These are phyloP conservation scores for Ophiostoma ips DNA, from an alignment of 2,329 filamentous ascomycete species.

Conservation along the genomic window DNA sequence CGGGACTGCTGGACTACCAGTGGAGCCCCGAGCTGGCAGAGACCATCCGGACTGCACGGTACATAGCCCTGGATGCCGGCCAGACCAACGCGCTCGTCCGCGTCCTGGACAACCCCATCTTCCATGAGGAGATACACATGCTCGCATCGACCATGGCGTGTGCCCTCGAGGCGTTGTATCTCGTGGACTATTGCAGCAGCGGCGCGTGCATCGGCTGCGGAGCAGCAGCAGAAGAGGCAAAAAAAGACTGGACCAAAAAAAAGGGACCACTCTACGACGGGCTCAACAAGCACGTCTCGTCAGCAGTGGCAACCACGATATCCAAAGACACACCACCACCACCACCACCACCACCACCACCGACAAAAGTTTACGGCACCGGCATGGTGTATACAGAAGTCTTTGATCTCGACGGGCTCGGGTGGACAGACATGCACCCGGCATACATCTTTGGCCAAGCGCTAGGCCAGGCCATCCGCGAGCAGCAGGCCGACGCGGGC, in stretches of 20 bases:
- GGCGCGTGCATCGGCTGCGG: neutral
- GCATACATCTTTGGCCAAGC: constrained; percentile 20
- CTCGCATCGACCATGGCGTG: constrained; percentile 18
- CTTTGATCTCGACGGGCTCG: constrained; percentile 19
- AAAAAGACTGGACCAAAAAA: constrained; percentile 10
- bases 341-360: neutral
- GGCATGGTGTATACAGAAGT: constrained; percentile 21
- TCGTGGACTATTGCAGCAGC: constrained; percentile 18
- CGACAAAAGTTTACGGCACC: constrained; percentile 10
- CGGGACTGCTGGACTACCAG: constrained; percentile 16
- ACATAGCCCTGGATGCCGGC: constrained; percentile 19
- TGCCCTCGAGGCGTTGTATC: constrained; percentile 18
- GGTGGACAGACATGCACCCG: constrained; percentile 20
- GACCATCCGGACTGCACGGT: constrained; percentile 16
- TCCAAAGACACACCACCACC: neutral
- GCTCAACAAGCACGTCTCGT: neutral
- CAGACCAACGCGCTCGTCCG: constrained; percentile 12
- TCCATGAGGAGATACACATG: constrained; percentile 18
- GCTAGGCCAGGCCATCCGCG: constrained; percentile 18
- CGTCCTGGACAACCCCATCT: constrained; percentile 8
- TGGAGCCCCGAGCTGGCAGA: constrained; percentile 19
- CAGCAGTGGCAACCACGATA: no score
- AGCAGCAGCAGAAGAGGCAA: neutral
- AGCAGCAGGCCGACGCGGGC: constrained; percentile 16
- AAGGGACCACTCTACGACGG: neutral